Evolutionary conservation across 768 basidiomycete genomes (phyloP).

Genomic region (Lentinula edodes): DNA sequence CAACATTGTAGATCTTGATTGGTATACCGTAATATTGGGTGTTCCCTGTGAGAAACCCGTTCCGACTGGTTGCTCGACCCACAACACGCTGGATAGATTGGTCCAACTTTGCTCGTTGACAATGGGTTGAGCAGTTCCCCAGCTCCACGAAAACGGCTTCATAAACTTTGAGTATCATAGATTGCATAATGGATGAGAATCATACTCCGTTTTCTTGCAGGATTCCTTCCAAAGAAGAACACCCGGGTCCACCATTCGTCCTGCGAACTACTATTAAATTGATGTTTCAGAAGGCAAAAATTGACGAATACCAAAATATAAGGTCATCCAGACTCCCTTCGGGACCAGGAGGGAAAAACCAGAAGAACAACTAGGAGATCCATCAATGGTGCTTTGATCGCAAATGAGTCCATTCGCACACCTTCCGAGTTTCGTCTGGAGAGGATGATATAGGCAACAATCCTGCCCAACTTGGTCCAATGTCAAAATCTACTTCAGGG

Average conservation of each 20-base stretch:
- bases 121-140: conserved; percentile 58
- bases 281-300: not conserved
- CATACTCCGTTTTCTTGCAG: conserved; percentile 72
- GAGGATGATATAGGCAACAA: conserved; percentile 62
- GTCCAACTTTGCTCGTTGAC: conserved; percentile 73
- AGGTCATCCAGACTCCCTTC: conserved; percentile 67
- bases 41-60: conserved; percentile 72
- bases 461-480: conserved; percentile 74
- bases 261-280: conserved; percentile 24
- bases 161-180: not conserved
- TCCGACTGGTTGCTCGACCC: conserved; percentile 76
- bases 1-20: conserved; percentile 13
- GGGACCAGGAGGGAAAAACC: conserved; percentile 79
- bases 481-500: conserved; percentile 66
- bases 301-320: conserved; percentile 56
- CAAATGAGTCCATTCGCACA: conserved; percentile 14
- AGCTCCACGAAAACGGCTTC: conserved; percentile 64
- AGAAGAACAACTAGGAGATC: conserved; percentile 63
- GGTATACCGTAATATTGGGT: conserved; percentile 53
- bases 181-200: not conserved
- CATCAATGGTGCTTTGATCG: not conserved
- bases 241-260: conserved; percentile 81
- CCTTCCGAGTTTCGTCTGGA: conserved; percentile 63
- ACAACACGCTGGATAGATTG: conserved; percentile 69
- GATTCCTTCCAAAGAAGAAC: conserved; percentile 66